Evolutionary conservation across 768 basidiomycete genomes (phyloP), one percentile per base, ranked within the genome.

Genomic region (Pleurotus djamor): DNA sequence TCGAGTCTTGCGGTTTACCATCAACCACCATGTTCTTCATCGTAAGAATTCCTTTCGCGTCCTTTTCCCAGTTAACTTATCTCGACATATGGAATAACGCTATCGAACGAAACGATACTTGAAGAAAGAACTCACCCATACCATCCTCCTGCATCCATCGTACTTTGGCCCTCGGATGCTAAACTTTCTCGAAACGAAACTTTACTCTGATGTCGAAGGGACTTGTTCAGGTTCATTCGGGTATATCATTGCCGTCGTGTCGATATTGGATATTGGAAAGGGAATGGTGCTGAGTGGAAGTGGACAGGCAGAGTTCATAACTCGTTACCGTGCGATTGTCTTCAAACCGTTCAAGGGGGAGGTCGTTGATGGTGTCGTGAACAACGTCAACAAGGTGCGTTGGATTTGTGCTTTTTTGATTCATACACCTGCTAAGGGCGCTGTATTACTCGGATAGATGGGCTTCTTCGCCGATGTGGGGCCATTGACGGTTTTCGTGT

Each of bases 341-440:
- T 98, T 97, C 84, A 96, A 98, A 74, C 97, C 97, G n/a, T 98
- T 98, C 83, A 97, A 98, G 73, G 96, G 95, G 8, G 96, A 99
- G 71, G 96, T 98, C 4, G 92, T 99, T 14, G 97, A 99, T 71
- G 96, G 94, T 0, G 88, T 95, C 3, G 96, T 99, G 14, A 90
- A 89, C 67, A 95, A 92, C 61, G 97, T 99, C 37, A 96, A 88
- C 72, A 97, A 97, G 83, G 96, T 94, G 65, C 67, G 87, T 56
- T 28, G 21, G 21, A 21, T 2, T 21, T 50, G 2, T n/a, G 28
- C 44, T 37, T 33, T 57, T 34, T 12, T 36, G 9, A 32, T 13
- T 34, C 7, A 4, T 34, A 35, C 4, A 17, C n/a, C 48, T 44
- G 17, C 48, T 51, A 13, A 10, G 4, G 14, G 21, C 6, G 4